A percentile compares a stretch with the other conserved stretches of the same genome.
These are phyloP conservation scores for Globisporangium abappressorium DNA, from an alignment of 352 stramenopile genomes.

Conservation along the genomic window DNA sequence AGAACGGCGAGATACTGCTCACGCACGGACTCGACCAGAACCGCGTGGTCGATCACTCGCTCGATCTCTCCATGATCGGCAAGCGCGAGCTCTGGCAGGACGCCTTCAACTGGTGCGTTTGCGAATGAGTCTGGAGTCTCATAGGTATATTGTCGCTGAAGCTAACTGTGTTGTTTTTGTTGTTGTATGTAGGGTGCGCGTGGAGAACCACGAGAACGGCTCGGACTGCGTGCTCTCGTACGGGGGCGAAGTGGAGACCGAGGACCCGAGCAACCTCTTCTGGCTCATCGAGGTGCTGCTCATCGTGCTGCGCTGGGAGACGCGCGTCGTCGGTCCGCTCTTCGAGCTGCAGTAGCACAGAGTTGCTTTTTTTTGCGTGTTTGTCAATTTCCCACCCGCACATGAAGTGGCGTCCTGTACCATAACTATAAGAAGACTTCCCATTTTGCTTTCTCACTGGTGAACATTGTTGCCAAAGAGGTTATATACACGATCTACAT, in stretches of 20 bases:
- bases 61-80: slow-evolving; percentile 30
- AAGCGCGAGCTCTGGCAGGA: slow-evolving; percentile 45
- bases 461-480: background rate
- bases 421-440: slow-evolving; percentile 4
- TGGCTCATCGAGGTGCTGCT: slow-evolving; percentile 54
- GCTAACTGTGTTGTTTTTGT: background rate
- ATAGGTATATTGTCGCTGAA: background rate
- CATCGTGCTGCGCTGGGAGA: slow-evolving; percentile 43
- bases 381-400: background rate
- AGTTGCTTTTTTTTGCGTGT: too few relatives aligned
- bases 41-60: slow-evolving; percentile 36
- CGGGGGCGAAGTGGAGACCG: slow-evolving; percentile 27
- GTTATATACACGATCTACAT: slow-evolving; percentile 2
- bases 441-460: background rate
- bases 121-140: background rate
- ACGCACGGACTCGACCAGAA: slow-evolving; percentile 31
- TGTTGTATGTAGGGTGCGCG: slow-evolving; percentile 25
- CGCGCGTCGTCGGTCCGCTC: slow-evolving; percentile 35
- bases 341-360: slow-evolving; percentile 27
- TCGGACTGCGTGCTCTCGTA: slow-evolving; percentile 36
- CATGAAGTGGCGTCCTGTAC: background rate
- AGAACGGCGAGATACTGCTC: slow-evolving; percentile 39
- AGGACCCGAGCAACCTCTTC: slow-evolving; percentile 40
- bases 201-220: slow-evolving; percentile 33
- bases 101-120: slow-evolving; percentile 37